Evolutionary conservation across 2,329 filamentous ascomycete species (phyloP), one percentile per base, ranked within the genome.

Genomic region (Fusarium burgessii): DNA sequence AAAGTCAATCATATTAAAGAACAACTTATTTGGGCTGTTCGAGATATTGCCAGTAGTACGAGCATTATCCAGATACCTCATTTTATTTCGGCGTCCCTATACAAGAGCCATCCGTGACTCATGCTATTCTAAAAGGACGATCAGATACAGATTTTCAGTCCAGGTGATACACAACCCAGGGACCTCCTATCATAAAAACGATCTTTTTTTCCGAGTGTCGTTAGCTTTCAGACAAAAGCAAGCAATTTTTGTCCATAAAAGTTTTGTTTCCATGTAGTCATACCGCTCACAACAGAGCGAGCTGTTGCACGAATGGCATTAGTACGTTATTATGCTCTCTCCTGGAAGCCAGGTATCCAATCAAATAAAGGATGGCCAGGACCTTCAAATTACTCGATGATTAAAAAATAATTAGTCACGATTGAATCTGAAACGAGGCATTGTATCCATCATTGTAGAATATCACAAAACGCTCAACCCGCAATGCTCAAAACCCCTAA

Each of bases 401-500:
- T 32, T 6, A 15, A 50, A 23, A 4, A n/a, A 10, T 36, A 13
- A 15, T n/a, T 20, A 36, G 33, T 46, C 20, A 17, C 17, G 18
- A 25, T 9, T 7, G 18, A 41, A 20, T 35, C 25, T 29, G 20
- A 32, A n/a, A 27, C 14, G 18, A n/a, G 20, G 13, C 20, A 25
- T 35, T 54, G 27, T 45, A 17, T 25, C 35, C 32, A 45, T 62
- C 29, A 40, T 57, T 55, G 35, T 64, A 56, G 23, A 58, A 14
- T 33, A 42, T 42, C 47, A 43, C 45, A 38, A 51, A 60, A 65
- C 55, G 66, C 29, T 63, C 35, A 69, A 57, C 58, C 58, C 35
- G 52, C 20, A 55, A 65, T 47, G 42, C 45, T 40, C 47, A 29
- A 38, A 54, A 33, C 29, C 47, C 41, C 56, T 57, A 41, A 66